phyloP scores from a whole-genome alignment of 805 yeast species.

The Candida endomychidarum region DNA sequence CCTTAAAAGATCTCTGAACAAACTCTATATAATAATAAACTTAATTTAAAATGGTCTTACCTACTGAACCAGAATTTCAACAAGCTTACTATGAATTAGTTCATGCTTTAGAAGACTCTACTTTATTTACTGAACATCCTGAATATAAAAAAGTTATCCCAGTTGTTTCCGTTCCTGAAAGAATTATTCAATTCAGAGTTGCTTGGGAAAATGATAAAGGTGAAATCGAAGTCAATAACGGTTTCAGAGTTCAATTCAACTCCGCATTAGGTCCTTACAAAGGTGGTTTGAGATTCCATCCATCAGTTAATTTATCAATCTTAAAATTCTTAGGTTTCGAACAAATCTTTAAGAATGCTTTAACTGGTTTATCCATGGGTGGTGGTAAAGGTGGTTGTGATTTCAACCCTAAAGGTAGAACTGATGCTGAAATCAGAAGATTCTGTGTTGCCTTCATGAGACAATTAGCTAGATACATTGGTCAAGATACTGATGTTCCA shows the following conservation, averaged over 20 bases:
- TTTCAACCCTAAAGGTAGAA: conserved; percentile 94
- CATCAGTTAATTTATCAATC: conserved; percentile 91
- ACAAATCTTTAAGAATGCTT: conserved; percentile 97
- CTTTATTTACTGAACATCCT: conserved; percentile 85
- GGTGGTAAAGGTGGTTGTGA: conserved; percentile 99
- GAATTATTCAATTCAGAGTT: conserved; percentile 95
- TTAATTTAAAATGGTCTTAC: conserved; percentile 60
- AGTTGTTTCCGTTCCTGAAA: conserved; percentile 92
- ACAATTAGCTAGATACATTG: conserved; percentile 94
- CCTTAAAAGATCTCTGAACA: not conserved
- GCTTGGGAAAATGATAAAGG: conserved; percentile 97
- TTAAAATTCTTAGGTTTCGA: conserved; percentile 96
- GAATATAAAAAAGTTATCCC: conserved; percentile 85
- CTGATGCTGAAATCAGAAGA: conserved; percentile 92
- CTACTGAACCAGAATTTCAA: conserved; percentile 97
- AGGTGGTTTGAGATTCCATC: conserved; percentile 98
- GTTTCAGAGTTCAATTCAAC: conserved; percentile 98
- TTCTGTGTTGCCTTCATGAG: conserved; percentile 96
- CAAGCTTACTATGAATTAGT: conserved; percentile 96
- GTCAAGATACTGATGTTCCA: conserved; percentile 96
- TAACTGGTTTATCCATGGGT: conserved; percentile 96
- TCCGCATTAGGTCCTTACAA: conserved; percentile 98
- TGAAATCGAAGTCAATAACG: conserved; percentile 88
- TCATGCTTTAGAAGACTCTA: conserved; percentile 85
- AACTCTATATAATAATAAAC: conserved; percentile 2